Evolutionary conservation across 441 rosid species (phyloP).

Genomic region (Euphorbia corollata): DNA sequence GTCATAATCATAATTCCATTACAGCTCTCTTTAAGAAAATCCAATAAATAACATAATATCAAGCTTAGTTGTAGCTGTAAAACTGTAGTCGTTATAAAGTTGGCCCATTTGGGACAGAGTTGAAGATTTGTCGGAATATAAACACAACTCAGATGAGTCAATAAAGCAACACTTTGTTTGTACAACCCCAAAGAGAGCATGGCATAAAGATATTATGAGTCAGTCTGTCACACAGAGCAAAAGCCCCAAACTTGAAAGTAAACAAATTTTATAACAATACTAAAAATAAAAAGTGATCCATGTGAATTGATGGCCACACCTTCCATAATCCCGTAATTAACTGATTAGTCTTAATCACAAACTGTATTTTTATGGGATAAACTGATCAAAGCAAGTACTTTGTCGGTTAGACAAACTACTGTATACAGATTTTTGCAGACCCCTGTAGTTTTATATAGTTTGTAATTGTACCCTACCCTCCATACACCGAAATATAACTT

Average conservation of each 20-base stretch:
- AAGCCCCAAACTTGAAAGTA: constrained; percentile 3
- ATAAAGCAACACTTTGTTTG: constrained; percentile 4
- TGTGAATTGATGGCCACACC: constrained; percentile 10
- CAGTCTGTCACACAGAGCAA: neutral
- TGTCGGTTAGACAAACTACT: constrained; percentile 11
- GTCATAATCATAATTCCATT: too few relatives aligned
- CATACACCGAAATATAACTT: neutral
- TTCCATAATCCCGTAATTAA: constrained; percentile 3
- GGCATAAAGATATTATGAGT: neutral
- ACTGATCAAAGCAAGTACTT: too few relatives aligned
- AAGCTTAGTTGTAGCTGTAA: too few relatives aligned
- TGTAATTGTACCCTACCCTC: constrained; percentile 6
- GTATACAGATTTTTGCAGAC: constrained; percentile 1
- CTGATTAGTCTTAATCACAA: constrained; percentile 15
- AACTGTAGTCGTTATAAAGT: too few relatives aligned
- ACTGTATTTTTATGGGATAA: too few relatives aligned
- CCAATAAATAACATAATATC: too few relatives aligned
- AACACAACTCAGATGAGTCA: neutral
- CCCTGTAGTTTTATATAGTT: too few relatives aligned
- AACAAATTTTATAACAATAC: neutral
- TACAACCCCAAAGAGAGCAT: too few relatives aligned
- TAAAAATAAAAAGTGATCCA: neutral
- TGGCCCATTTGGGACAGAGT: neutral
- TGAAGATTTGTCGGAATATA: neutral
- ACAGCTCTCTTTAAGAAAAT: too few relatives aligned